Conservation (phyloP, 169 alveolate species). For the Amoebophrya sp. region DNA sequence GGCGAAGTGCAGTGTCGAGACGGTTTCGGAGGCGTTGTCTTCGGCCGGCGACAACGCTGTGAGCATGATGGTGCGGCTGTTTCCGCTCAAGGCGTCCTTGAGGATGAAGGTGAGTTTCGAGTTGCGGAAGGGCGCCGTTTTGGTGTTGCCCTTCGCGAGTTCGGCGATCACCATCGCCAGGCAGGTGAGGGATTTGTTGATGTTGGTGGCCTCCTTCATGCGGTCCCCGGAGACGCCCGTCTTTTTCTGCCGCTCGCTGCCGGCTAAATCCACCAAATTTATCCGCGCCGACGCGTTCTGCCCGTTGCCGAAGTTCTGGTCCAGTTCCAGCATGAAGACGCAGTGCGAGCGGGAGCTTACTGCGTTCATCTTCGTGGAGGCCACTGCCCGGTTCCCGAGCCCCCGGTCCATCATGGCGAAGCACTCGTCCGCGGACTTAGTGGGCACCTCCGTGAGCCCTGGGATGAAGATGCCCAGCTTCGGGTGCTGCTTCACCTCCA, state of each 20-base stretch:
- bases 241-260: slow-evolving; percentile 15
- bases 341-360: slow-evolving; percentile 56
- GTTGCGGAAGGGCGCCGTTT: slow-evolving; percentile 67
- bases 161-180: slow-evolving; percentile 50
- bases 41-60: too few relatives aligned
- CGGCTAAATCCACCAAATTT: slow-evolving; percentile 24
- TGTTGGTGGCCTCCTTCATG: slow-evolving; percentile 22
- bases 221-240: slow-evolving; percentile 22
- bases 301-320: background rate
- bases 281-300: slow-evolving; percentile 2
- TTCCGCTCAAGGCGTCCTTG: slow-evolving; percentile 56
- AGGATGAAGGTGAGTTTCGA: slow-evolving; percentile 62
- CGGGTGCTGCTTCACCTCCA: slow-evolving; percentile 26
- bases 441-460: slow-evolving; percentile 20
- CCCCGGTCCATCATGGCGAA: slow-evolving; percentile 4
- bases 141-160: slow-evolving; percentile 51
- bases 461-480: slow-evolving; percentile 26
- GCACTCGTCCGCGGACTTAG: background rate
- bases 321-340: slow-evolving; percentile 38
- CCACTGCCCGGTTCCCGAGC: slow-evolving; percentile 35
- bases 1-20: background rate
- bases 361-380: slow-evolving; percentile 52
- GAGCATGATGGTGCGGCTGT: slow-evolving; percentile 67
- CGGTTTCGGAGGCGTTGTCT: too few relatives aligned
- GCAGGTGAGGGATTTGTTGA: slow-evolving; percentile 20